phyloP scores from a whole-genome alignment of 1,139 yeast species.

The Pneumocystis oryctolagi region DNA sequence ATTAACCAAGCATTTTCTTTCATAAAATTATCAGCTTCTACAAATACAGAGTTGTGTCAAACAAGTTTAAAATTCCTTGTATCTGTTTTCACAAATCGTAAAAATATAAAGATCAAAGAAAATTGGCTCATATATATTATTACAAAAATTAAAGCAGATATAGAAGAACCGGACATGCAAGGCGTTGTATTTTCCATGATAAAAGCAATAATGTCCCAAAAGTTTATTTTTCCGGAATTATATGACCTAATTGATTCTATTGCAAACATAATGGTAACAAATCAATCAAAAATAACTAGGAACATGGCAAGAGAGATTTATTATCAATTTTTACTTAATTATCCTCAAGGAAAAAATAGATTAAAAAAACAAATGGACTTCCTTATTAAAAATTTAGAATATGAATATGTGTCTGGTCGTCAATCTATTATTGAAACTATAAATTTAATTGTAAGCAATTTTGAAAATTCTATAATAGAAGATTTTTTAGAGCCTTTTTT shows the following conservation, averaged over 20 bases:
- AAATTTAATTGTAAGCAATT: slow-evolving; percentile 51
- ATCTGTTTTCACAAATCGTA: slow-evolving; percentile 53
- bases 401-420: slow-evolving; percentile 78
- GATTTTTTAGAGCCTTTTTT: slow-evolving; percentile 61
- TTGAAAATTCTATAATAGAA: slow-evolving; percentile 46
- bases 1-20: slow-evolving; percentile 44
- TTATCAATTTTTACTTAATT: slow-evolving; percentile 79
- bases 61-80: slow-evolving; percentile 62
- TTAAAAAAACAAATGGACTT: slow-evolving; percentile 71
- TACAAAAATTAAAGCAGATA: slow-evolving; percentile 67
- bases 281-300: slow-evolving; percentile 69
- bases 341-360: slow-evolving; percentile 82
- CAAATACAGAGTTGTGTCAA: slow-evolving; percentile 73
- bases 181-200: slow-evolving; percentile 76
- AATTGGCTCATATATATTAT: slow-evolving; percentile 61
- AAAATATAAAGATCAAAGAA: slow-evolving; percentile 51
- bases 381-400: slow-evolving; percentile 67
- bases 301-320: slow-evolving; percentile 75
- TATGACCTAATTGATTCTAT: slow-evolving; percentile 79
- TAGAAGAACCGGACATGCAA: slow-evolving; percentile 81
- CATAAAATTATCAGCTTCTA: slow-evolving; percentile 61
- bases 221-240: slow-evolving; percentile 68
- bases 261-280: slow-evolving; percentile 76
- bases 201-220: slow-evolving; percentile 58
- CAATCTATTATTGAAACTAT: slow-evolving; percentile 82